phyloP scores from a whole-genome alignment of 176 grass and related monocot species.

The Puccinellia tenuiflora region DNA sequence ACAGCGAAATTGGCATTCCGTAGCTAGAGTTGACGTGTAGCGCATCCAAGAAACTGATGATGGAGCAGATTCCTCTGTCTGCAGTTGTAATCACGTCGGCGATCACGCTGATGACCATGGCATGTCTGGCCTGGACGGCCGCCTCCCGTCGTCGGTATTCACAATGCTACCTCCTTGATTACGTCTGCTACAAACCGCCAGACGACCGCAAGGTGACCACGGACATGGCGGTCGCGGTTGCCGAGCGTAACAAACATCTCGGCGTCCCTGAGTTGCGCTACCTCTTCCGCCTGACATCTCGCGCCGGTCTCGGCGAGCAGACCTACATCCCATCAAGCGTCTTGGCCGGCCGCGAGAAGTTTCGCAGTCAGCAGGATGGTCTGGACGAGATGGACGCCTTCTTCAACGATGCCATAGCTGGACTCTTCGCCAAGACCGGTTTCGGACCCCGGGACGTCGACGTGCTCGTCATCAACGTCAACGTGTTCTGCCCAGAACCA shows the following conservation, averaged over 20 bases:
- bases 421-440: neutral
- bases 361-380: neutral
- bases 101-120: neutral
- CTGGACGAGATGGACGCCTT: neutral
- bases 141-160: neutral
- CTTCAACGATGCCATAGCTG: neutral
- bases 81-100: neutral
- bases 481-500: neutral
- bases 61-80: neutral
- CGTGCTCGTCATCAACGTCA: neutral
- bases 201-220: neutral
- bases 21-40: neutral
- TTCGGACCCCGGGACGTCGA: neutral
- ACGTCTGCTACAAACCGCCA: neutral
- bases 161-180: neutral
- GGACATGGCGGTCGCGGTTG: neutral
- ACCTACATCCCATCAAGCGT: neutral
- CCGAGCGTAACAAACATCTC: neutral
- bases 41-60: neutral
- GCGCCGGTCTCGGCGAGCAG: neutral
- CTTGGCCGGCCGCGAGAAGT: neutral
- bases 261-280: neutral
- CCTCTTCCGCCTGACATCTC: neutral
- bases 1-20: neutral
- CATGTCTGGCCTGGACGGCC: neutral